Conservation (phyloP, 192 early-diverging fungal species). For the Podila clonocystis region DNA sequence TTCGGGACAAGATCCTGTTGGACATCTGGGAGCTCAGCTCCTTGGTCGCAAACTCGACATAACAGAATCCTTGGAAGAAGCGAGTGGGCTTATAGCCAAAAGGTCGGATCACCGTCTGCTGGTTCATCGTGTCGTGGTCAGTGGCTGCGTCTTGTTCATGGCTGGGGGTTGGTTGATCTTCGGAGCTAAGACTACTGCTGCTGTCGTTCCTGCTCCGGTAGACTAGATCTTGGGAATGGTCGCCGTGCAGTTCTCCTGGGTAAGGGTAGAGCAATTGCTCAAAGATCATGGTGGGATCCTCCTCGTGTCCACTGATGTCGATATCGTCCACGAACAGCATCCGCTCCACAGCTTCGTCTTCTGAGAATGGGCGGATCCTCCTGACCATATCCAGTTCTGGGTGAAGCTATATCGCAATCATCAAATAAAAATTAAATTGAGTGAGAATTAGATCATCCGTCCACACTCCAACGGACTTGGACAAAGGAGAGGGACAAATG, state of each 20-base stretch:
- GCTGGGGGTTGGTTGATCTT: neutral
- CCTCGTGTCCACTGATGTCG: slow-evolving; percentile 33
- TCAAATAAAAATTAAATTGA: neutral
- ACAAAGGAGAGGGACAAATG: neutral
- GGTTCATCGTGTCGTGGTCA: slow-evolving; percentile 8
- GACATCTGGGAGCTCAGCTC: slow-evolving; percentile 33
- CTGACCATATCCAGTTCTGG: slow-evolving; percentile 36
- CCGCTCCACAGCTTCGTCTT: slow-evolving; percentile 35
- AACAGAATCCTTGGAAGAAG: slow-evolving; percentile 50
- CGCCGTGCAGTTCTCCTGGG: neutral
- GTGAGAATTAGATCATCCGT: neutral
- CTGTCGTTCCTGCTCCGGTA: neutral
- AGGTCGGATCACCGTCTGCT: slow-evolving; percentile 33
- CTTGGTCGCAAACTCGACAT: slow-evolving; percentile 37
- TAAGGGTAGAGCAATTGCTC: slow-evolving; percentile 29
- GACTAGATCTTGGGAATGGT: neutral
- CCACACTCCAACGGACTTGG: neutral
- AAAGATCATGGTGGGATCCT: slow-evolving; percentile 24
- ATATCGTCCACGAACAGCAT: slow-evolving; percentile 51
- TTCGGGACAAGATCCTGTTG: slow-evolving; percentile 25
- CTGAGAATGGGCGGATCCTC: slow-evolving; percentile 19
- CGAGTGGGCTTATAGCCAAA: slow-evolving; percentile 42
- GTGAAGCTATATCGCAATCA: slow-evolving; percentile 19
- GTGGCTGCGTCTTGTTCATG: neutral
- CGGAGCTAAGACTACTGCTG: neutral